Evolutionary conservation across 768 basidiomycete species (phyloP).

Genomic region (Daedaleopsis nitida): DNA sequence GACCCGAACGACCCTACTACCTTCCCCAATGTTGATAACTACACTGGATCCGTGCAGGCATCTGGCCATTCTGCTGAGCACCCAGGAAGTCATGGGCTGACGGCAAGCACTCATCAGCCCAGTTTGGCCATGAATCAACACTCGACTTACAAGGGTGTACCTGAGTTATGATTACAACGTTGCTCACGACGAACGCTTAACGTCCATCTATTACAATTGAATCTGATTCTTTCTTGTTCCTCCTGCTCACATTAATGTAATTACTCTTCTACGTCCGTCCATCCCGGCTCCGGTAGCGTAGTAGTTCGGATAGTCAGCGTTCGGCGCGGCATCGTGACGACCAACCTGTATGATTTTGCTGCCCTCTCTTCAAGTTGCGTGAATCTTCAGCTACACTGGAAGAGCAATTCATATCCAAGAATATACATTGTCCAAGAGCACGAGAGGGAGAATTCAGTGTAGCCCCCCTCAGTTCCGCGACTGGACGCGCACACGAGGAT

Average conservation of each 20-base stretch:
- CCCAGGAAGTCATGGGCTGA: background rate
- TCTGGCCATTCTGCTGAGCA: background rate
- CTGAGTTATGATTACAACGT: slow-evolving; percentile 4
- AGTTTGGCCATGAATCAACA: background rate
- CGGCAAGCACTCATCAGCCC: background rate
- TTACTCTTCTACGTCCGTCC: no score
- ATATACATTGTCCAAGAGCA: slow-evolving; percentile 7
- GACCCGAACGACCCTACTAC: slow-evolving; percentile 19
- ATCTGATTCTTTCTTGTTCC: background rate
- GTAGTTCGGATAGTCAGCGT: no score
- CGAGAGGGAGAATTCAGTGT: background rate
- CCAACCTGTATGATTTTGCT: no score
- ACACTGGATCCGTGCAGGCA: background rate
- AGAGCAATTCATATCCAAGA: background rate
- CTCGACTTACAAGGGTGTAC: slow-evolving; percentile 6
- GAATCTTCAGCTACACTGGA: no score
- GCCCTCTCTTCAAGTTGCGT: no score
- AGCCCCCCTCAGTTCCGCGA: slow-evolving; percentile 14
- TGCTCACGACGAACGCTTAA: background rate
- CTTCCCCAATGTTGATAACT: slow-evolving; percentile 4
- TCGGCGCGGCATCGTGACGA: no score
- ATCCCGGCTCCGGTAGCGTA: no score
- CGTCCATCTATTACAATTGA: background rate
- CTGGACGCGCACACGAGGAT: slow-evolving; percentile 56
- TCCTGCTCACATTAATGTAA: background rate